Evolutionary conservation across 768 basidiomycete genomes (phyloP).

Genomic region (Guyanaporus albipodus): DNA sequence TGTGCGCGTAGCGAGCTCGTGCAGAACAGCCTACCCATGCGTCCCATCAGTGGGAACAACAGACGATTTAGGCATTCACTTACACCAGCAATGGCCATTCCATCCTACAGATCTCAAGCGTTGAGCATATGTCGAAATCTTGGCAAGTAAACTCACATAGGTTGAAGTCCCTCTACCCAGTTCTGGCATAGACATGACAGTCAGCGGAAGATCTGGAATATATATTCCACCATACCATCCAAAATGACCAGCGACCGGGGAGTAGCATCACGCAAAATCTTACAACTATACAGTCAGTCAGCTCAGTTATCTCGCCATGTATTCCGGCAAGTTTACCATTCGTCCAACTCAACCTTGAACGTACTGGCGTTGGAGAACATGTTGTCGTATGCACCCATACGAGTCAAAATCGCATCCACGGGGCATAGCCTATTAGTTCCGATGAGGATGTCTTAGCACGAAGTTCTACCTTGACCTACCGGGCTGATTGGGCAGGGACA

Average conservation of each 20-base stretch:
- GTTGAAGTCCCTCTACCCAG: slow-evolving; percentile 95
- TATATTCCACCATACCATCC: slow-evolving; percentile 58
- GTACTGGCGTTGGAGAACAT: slow-evolving; percentile 94
- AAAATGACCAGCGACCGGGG: slow-evolving; percentile 92
- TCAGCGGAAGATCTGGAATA: slow-evolving; percentile 9
- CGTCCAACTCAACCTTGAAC: slow-evolving; percentile 98
- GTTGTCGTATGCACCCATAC: slow-evolving; percentile 99
- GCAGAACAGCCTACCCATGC: slow-evolving; percentile 71
- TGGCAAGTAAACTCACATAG: slow-evolving; percentile 48
- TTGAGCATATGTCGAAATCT: slow-evolving; percentile 10
- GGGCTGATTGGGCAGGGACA: slow-evolving; percentile 81
- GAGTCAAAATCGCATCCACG: slow-evolving; percentile 87
- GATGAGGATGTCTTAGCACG: slow-evolving; percentile 5
- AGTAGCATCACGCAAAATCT: slow-evolving; percentile 90
- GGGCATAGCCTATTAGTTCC: slow-evolving; percentile 62
- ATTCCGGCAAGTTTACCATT: slow-evolving; percentile 56
- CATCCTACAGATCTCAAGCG: slow-evolving; percentile 55
- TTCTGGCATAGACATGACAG: slow-evolving; percentile 52
- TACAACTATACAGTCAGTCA: slow-evolving; percentile 53
- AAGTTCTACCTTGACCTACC: slow-evolving; percentile 41
- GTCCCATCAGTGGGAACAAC: slow-evolving; percentile 4
- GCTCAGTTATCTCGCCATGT: background rate
- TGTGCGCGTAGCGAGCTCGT: slow-evolving; percentile 91
- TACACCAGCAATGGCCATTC: slow-evolving; percentile 97
- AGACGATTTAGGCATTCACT: slow-evolving; percentile 15